Evolutionary conservation across 345 rosid genomes (phyloP).

Genomic region (Syzygium aqueum): DNA sequence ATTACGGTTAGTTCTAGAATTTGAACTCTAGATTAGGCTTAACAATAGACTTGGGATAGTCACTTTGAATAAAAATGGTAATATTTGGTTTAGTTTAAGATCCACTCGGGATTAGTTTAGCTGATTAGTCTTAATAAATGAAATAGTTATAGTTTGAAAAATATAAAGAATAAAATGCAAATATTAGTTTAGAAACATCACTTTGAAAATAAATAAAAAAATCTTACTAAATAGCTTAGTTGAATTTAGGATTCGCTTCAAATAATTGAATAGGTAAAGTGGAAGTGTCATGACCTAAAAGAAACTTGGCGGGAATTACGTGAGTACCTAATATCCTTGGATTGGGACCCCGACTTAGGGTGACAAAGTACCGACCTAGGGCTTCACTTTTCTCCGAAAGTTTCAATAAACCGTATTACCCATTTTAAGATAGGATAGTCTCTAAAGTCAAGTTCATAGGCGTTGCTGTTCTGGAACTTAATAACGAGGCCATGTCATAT

Average conservation of each 20-base stretch:
- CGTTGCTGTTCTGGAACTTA: neutral
- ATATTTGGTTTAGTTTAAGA: neutral
- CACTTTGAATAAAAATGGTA: neutral
- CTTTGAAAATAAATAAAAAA: neutral
- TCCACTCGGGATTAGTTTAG: neutral
- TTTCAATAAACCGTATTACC: neutral
- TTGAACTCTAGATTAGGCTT: neutral
- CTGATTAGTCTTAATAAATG: neutral
- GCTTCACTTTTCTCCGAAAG: neutral
- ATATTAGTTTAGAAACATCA: no score
- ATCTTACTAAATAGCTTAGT: no score
- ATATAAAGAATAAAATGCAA: neutral
- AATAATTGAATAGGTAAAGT: no score
- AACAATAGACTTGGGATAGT: neutral
- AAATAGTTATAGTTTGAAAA: neutral
- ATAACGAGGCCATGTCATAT: no score
- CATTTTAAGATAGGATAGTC: no score
- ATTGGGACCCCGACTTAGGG: neutral
- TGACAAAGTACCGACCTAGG: neutral
- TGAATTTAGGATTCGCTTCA: no score
- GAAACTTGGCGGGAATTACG: neutral
- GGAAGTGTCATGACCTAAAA: neutral
- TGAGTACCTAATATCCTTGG: neutral
- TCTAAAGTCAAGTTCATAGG: neutral
- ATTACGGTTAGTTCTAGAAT: neutral